Base-by-base conservation (phyloP, 345 rosid genomes). In the Euphorbia peplus region DNA sequence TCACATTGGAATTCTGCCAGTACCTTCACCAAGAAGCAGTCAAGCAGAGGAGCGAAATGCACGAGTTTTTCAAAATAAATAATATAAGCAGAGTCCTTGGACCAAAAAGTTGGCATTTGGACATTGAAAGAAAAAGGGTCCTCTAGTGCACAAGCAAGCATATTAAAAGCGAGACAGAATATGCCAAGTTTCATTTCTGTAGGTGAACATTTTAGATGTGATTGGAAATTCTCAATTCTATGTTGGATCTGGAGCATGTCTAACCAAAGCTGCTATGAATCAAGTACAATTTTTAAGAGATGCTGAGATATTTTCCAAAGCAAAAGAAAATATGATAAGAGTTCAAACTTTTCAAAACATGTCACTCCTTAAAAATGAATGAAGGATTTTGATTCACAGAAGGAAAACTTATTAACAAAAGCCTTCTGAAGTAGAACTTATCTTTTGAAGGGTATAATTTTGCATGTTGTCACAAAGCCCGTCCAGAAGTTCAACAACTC, bases 401-500 rank as follows among this genome's bases (percentile, higher is more conserved):
- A 44, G 32, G 42, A 65, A 54, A 48, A 35, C 42, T 11, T 8
- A 14, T 25, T 11, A 32, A 60, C 42, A 25, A 67, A 56, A 68
- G 11, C 47, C 41, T 67, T 13, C 52, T 41, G 74, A 41, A 32
- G 8, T 19, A 66, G 46, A 8, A 51, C 35, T 29, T 76, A 89
- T 97, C 91, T 89, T 85, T 78, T 87, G 87, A 65, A 91, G 88
- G 63, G 93, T 90, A 77, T 95, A 95, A 73, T 88, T 96, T 79
- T 86, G 88, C 98, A 95, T 91, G 76, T 83, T 88, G 66, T 95
- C 93, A 68, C 99, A 95, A 18, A 91, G 93, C 56, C 96, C 97
- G 60, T 89, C 96, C 84, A 91, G 75, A 56, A 93, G 85, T 72
- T 93, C 96, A 54, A 91, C 96, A 71, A 87, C 98, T 78, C 97